Evolutionary conservation across 805 yeast genomes (phyloP).

Genomic region (Cyberlindnera euphorbiae): DNA sequence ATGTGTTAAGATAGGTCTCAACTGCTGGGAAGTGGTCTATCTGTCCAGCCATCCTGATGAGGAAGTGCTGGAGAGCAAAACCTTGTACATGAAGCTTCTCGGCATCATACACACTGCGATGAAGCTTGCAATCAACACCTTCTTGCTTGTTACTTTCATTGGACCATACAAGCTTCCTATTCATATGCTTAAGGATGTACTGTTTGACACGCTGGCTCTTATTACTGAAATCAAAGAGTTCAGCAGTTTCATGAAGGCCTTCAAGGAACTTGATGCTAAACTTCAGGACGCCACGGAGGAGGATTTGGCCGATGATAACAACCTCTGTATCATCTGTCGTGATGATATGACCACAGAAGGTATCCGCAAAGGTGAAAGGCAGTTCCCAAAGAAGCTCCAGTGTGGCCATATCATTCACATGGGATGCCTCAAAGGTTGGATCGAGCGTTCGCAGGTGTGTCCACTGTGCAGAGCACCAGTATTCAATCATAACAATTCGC

Average conservation of each 20-base stretch:
- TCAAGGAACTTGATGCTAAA: slow-evolving; percentile 58
- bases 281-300: slow-evolving; percentile 54
- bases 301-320: slow-evolving; percentile 57
- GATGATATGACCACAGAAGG: slow-evolving; percentile 69
- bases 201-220: slow-evolving; percentile 31
- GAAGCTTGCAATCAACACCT: slow-evolving; percentile 42
- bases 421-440: slow-evolving; percentile 90
- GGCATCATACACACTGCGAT: slow-evolving; percentile 47
- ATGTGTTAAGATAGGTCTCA: slow-evolving; percentile 43
- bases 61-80: slow-evolving; percentile 69
- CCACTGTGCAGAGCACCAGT: slow-evolving; percentile 85
- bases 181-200: slow-evolving; percentile 46
- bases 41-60: slow-evolving; percentile 46
- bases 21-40: slow-evolving; percentile 52
- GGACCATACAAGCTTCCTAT: slow-evolving; percentile 41
- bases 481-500: slow-evolving; percentile 28
- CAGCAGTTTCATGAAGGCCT: slow-evolving; percentile 36
- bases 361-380: slow-evolving; percentile 34
- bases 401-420: slow-evolving; percentile 89
- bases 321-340: slow-evolving; percentile 82
- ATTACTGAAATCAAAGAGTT: slow-evolving; percentile 34
- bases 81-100: slow-evolving; percentile 50
- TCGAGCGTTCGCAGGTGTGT: slow-evolving; percentile 87
- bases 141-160: slow-evolving; percentile 42
- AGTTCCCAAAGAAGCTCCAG: slow-evolving; percentile 65